Evolutionary conservation across 306 rosid genomes (phyloP), one percentile per base, ranked within the genome.

Genomic region (Gillenia trifoliata): DNA sequence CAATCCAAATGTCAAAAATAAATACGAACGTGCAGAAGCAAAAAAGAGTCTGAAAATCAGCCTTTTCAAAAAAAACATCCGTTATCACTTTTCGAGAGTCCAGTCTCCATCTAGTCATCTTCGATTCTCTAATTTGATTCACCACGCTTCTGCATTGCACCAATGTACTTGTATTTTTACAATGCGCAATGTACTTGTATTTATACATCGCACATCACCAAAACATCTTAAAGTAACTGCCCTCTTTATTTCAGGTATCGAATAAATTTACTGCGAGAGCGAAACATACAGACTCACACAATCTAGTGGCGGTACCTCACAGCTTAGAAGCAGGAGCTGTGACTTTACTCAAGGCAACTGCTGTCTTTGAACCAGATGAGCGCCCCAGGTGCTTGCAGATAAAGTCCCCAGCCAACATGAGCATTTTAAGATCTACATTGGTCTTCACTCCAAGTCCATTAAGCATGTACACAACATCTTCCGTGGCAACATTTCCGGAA

Each of bases 401-500:
- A 73, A 85, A 93, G 40, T 89, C 91, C 68, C 96, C 97, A 15
- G 97, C 98, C 98, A 83, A 72, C 77, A 93, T 80, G 40, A 93
- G 96, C 85, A 78, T 88, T 52, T 76, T 76, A 68, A 91, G 90
- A 82, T 93, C 88, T 63, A 93, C 85, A 15, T 86, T 83, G 75
- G 96, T 89, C 78, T 83, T 88, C 80, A 83, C 94, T 59, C 92
- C 96, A 31, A 93, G 72, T 66, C 98, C 97, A 76, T 86, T 84
- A 66, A 93, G 84, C 92, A 93, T 85, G 88, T 91, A 93, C 23
- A 93, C 92, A 16, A 93, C 96, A 85, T 93, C 98, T 84, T 93
- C 96, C 6, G 93, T 91, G 25, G 98, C 96, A 50, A 93, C 96
- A 76, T 93, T 91, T 43, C 98, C 97, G 60, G 97, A 78, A 69